Evolutionary conservation across 1,284 basidiomycete species (phyloP).

Genomic region (Trametes sp.): DNA sequence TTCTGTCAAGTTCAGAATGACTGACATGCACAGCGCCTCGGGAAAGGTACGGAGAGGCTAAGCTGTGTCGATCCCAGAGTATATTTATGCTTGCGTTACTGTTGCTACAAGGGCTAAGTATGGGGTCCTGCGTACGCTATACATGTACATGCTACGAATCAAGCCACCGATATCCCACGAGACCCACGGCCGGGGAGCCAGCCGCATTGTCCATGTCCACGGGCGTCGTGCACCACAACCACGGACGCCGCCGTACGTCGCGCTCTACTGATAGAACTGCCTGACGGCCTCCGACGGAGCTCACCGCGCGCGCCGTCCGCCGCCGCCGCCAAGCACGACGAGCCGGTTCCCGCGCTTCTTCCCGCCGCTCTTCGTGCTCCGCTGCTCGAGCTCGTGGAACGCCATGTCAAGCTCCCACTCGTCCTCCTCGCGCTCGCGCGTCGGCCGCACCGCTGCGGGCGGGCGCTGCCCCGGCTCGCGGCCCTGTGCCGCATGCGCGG

Average conservation of each 20-base stretch:
- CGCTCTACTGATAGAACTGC: neutral
- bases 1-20: too few species aligned
- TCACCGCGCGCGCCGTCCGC: conserved; percentile 41
- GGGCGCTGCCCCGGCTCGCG: conserved; percentile 36
- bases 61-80: neutral
- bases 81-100: conserved; percentile 27
- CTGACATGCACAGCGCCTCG: too few species aligned
- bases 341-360: conserved; percentile 71
- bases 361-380: conserved; percentile 49
- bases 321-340: conserved; percentile 71
- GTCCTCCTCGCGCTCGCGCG: conserved; percentile 49
- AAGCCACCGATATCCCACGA: conserved; percentile 11
- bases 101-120: conserved; percentile 35
- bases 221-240: conserved; percentile 4
- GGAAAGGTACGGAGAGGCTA: conserved; percentile 4
- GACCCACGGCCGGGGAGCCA: neutral
- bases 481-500: conserved; percentile 58
- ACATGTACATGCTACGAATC: conserved; percentile 25
- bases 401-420: conserved; percentile 83
- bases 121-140: conserved; percentile 23
- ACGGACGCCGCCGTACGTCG: neutral
- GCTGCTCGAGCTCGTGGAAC: conserved; percentile 82
- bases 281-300: too few species aligned
- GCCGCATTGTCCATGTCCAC: conserved; percentile 4
- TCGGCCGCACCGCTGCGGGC: conserved; percentile 15